phyloP scores from a whole-genome alignment of 1,139 yeast genomes.

The Geotrichum carabidarum region DNA sequence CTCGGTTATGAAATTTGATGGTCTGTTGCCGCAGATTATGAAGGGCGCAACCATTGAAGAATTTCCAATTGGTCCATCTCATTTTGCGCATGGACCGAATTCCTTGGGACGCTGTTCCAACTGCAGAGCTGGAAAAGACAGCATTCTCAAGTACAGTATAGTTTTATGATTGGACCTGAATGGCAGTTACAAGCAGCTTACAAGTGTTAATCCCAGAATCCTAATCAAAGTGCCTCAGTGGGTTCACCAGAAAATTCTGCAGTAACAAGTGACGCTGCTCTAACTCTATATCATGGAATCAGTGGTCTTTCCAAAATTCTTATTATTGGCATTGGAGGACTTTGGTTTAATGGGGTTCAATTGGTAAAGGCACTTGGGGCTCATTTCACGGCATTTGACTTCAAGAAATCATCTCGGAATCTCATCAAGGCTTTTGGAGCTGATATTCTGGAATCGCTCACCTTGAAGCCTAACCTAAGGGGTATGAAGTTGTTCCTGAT shows the following conservation, averaged over 20 bases:
- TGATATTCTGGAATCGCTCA: slow-evolving; percentile 40
- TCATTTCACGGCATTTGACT: slow-evolving; percentile 42
- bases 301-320: slow-evolving; percentile 42
- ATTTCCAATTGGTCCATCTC: slow-evolving; percentile 41
- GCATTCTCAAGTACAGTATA: slow-evolving; percentile 34
- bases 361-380: slow-evolving; percentile 44
- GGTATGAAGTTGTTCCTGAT: slow-evolving; percentile 41
- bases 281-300: slow-evolving; percentile 47
- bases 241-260: slow-evolving; percentile 48
- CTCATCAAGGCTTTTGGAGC: slow-evolving; percentile 44
- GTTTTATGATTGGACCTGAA: slow-evolving; percentile 42
- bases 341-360: slow-evolving; percentile 49
- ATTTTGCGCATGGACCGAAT: slow-evolving; percentile 39
- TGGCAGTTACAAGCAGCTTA: slow-evolving; percentile 51
- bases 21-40: slow-evolving; percentile 45
- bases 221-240: slow-evolving; percentile 44
- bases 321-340: slow-evolving; percentile 49
- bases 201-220: slow-evolving; percentile 33
- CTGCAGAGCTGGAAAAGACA: slow-evolving; percentile 46
- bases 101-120: slow-evolving; percentile 45
- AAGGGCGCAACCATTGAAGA: slow-evolving; percentile 31
- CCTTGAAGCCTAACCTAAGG: slow-evolving; percentile 23
- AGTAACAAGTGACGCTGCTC: slow-evolving; percentile 48
- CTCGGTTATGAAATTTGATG: slow-evolving; percentile 61
- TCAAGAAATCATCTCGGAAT: slow-evolving; percentile 36